These are phyloP conservation scores for Xenosphaeropsis pyriputrescens DNA, from an alignment of 2,329 filamentous ascomycete species.

Conservation along the genomic window DNA sequence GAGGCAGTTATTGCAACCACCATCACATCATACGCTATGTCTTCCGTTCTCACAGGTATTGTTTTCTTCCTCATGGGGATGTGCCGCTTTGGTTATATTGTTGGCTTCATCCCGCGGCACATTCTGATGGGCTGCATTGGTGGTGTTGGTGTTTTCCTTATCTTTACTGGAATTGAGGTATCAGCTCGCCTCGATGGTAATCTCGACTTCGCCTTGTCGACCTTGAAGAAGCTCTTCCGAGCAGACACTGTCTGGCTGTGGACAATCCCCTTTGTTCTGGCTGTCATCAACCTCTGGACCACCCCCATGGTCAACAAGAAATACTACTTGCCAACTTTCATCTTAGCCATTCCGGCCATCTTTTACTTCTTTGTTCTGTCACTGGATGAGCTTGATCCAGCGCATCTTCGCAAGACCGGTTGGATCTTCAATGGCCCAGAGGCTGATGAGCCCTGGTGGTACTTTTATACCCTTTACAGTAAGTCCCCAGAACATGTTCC, in stretches of 20 bases:
- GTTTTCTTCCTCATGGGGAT: constrained; percentile 87
- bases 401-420: constrained; percentile 53
- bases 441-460: constrained; percentile 84
- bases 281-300: constrained; percentile 60
- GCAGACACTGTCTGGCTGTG: constrained; percentile 68
- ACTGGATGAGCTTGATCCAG: constrained; percentile 52
- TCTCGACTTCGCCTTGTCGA: constrained; percentile 66
- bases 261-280: constrained; percentile 64
- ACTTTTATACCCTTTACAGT: constrained; percentile 94
- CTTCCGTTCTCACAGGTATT: constrained; percentile 77
- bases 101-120: constrained; percentile 92
- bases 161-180: constrained; percentile 86
- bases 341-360: constrained; percentile 59
- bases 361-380: constrained; percentile 68
- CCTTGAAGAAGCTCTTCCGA: constrained; percentile 59
- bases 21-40: constrained; percentile 79
- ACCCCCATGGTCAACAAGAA: constrained; percentile 68
- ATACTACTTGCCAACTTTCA: constrained; percentile 76
- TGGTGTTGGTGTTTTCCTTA: constrained; percentile 87
- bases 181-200: constrained; percentile 78
- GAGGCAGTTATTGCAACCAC: constrained; percentile 87
- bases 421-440: constrained; percentile 89
- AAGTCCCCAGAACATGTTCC: constrained; percentile 23
- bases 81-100: constrained; percentile 78
- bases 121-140: constrained; percentile 96